Evolutionary conservation across 2,329 filamentous ascomycete species (phyloP).

Genomic region (Hypoxylon sp.): DNA sequence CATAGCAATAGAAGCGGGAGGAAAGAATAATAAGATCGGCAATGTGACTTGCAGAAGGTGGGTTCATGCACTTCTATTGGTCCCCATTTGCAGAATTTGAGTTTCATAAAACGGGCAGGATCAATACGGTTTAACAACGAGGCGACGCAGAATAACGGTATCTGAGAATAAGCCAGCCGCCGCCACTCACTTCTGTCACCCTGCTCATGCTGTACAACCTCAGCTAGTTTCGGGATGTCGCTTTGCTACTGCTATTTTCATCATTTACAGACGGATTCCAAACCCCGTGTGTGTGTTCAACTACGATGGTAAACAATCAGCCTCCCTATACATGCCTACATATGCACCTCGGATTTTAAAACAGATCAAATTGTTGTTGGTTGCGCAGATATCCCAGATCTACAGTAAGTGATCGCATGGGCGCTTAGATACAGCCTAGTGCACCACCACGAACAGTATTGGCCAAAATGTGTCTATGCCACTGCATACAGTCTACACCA

Average conservation of each 20-base stretch:
- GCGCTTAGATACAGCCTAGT: slow-evolving; percentile 37
- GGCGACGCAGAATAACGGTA: not conserved
- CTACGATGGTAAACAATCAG: slow-evolving; percentile 4
- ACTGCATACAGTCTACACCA: not conserved
- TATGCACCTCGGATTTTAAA: slow-evolving; percentile 29
- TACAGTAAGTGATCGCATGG: slow-evolving; percentile 17
- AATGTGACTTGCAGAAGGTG: slow-evolving; percentile 42
- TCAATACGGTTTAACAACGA: slow-evolving; percentile 24
- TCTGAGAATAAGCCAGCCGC: not conserved
- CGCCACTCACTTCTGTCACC: not conserved
- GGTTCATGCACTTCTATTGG: slow-evolving; percentile 30
- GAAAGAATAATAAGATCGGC: slow-evolving; percentile 36
- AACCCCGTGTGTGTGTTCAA: not conserved
- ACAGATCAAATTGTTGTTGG: slow-evolving; percentile 35
- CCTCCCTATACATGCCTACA: slow-evolving; percentile 19
- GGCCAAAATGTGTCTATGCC: not conserved
- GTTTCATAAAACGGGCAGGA: slow-evolving; percentile 27
- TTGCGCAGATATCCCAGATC: slow-evolving; percentile 29
- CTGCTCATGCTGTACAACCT: slow-evolving; percentile 10
- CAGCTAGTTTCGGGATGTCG: slow-evolving; percentile 11
- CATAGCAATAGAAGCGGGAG: slow-evolving; percentile 33
- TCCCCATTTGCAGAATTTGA: slow-evolving; percentile 26
- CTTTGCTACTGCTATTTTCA: slow-evolving; percentile 22
- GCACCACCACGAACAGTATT: slow-evolving; percentile 2
- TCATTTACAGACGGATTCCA: slow-evolving; percentile 10